Base-by-base conservation (phyloP, 2,329 filamentous ascomycete genomes). In the Trichoderma lentiforme region DNA sequence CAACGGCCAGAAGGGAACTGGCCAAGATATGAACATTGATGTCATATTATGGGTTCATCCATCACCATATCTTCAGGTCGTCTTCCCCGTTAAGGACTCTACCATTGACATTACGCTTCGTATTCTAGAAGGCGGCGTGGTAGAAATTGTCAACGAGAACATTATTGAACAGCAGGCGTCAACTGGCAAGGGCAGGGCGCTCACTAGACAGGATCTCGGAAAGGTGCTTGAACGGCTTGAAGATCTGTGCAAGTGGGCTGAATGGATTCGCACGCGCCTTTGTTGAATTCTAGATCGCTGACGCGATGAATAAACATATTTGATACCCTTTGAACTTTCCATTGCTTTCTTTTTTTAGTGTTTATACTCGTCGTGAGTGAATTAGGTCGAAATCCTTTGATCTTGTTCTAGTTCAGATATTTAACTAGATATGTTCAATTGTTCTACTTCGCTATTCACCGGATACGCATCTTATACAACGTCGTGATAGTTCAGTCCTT, bases 131-230 rank as follows among this genome's bases (percentile, higher is more conserved):
- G 89, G 91, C 71, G 91, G 87, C 5, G 83, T 86, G 15, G 84
- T 92, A 4, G 83, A 86, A 21, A 83, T 93, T 43, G 80, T 85
- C 3, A 85, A 87, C 28, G 88, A 92, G 75, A 91, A 91, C 73
- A 77, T 83, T 18, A 74, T 82, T 30, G 73, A 74, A 47, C 71
- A 67, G 18, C 71, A 73, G 3, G 74, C 74, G 7, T 72, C 61
- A 0, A 73, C 71, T n/a, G 67, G 76, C 6, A 81, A 80, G 71
- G 79, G 79, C n/a, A 81, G 79, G 74, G 76, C 77, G 65, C 75
- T 86, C 15, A 81, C 78, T 15, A 80, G 80, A 26, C 81, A 84
- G 73, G 82, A 84, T 58, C 77, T 88, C 61, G 86, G 82, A 28
- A 81, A 78, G 58, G 78, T 83, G 71, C 76, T 89, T 62, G 85